Percentiles rank a stretch among this genome's conserved stretches.
Evolutionary conservation across 1,139 yeast genomes (phyloP).

Genomic region (Diutina scorzettiae): DNA sequence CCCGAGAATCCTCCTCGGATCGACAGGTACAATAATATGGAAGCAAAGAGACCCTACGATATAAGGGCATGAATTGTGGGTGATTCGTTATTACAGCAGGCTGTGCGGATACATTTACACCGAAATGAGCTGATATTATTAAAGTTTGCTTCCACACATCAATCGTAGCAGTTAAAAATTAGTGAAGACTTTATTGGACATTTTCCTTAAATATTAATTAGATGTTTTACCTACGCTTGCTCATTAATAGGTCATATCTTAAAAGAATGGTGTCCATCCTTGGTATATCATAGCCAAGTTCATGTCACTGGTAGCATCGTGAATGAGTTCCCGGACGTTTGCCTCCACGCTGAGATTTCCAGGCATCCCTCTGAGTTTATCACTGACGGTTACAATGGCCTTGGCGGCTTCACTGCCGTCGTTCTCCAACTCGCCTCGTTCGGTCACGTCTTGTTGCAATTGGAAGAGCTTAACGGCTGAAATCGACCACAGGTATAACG

Average conservation of each 20-base stretch:
- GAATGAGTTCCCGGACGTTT: slow-evolving; percentile 65
- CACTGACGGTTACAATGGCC: slow-evolving; percentile 63
- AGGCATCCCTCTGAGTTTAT: slow-evolving; percentile 41
- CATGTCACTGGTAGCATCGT: slow-evolving; percentile 56
- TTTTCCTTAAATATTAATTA: too few species aligned
- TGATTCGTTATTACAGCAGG: too few species aligned
- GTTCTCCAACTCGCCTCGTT: slow-evolving; percentile 23
- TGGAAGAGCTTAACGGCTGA: slow-evolving; percentile 56
- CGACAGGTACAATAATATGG: neutral
- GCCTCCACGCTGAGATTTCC: slow-evolving; percentile 74
- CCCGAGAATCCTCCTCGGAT: neutral
- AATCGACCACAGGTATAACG: slow-evolving; percentile 80
- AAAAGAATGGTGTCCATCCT: slow-evolving; percentile 69
- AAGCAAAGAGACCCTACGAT: too few species aligned
- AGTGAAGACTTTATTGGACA: too few species aligned
- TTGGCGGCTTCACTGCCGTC: slow-evolving; percentile 69
- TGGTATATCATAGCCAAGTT: slow-evolving; percentile 67
- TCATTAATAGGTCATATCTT: too few species aligned
- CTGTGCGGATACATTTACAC: too few species aligned
- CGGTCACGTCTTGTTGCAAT: slow-evolving; percentile 30
- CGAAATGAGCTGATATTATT: too few species aligned
- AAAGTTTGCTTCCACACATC: too few species aligned
- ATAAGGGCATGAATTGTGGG: too few species aligned
- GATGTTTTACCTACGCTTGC: too few species aligned
- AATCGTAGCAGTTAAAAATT: too few species aligned